A percentile compares a stretch with the other conserved stretches of the same genome.
Conservation (phyloP, 805 yeast species). For the Metahyphopichia silvanorum region DNA sequence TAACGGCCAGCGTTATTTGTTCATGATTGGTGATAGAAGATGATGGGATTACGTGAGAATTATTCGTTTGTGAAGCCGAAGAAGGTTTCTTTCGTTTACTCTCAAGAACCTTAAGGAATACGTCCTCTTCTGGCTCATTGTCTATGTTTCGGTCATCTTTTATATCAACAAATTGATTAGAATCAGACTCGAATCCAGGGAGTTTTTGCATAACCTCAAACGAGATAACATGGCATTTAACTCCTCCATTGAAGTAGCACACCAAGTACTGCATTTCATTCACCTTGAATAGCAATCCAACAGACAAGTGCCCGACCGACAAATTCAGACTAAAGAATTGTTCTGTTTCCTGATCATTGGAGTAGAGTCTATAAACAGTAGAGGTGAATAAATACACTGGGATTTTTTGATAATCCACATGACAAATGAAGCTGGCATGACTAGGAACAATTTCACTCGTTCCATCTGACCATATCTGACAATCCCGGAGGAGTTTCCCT, state of each 20-base stretch:
- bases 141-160: too few species aligned
- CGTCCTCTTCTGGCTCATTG: too few species aligned
- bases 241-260: slow-evolving; percentile 1
- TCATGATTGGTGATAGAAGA: slow-evolving; percentile 1
- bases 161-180: too few species aligned
- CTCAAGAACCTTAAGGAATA: too few species aligned
- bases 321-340: slow-evolving; percentile 18
- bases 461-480: too few species aligned
- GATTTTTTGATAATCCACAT: slow-evolving; percentile 14
- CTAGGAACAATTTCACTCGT: too few species aligned
- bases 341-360: slow-evolving; percentile 13
- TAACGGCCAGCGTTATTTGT: slow-evolving; percentile 17
- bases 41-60: background rate
- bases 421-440: slow-evolving; percentile 8
- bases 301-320: slow-evolving; percentile 4
- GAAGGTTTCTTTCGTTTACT: too few species aligned
- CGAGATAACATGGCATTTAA: background rate
- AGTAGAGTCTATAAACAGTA: slow-evolving; percentile 18
- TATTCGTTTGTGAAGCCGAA: background rate
- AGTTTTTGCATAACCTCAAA: background rate
- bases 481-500: too few species aligned
- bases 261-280: slow-evolving; percentile 6
- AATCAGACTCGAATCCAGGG: too few species aligned
- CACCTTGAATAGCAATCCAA: slow-evolving; percentile 18
- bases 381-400: slow-evolving; percentile 22